A percentile compares a stretch with the other conserved stretches of the same genome.
These are phyloP conservation scores for Didymella exigua DNA, from an alignment of 2,329 filamentous ascomycete genomes.

Conservation along the genomic window DNA sequence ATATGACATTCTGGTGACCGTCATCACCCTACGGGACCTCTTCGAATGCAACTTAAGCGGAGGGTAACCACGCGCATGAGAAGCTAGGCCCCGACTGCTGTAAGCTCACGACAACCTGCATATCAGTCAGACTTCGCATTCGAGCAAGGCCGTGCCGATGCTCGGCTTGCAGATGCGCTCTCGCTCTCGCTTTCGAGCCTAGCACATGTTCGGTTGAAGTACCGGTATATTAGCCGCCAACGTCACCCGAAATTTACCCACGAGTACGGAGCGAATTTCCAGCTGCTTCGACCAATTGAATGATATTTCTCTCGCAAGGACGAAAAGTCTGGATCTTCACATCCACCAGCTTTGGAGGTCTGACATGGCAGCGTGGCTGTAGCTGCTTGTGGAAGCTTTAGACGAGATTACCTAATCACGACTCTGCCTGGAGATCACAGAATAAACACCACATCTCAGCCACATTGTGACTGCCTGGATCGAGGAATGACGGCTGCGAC, in stretches of 20 bases:
- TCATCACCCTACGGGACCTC: no score
- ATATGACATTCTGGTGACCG: no score
- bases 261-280: not conserved
- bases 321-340: not conserved
- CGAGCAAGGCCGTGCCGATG: not conserved
- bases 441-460: not conserved
- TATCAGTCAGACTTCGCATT: not conserved
- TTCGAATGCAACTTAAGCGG: no score
- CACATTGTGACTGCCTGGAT: not conserved
- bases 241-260: not conserved
- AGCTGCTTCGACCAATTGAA: not conserved
- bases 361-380: not conserved
- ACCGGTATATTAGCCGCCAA: not conserved
- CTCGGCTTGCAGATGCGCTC: not conserved
- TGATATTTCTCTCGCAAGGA: not conserved
- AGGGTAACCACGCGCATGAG: no score
- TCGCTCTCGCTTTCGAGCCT: not conserved
- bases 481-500: not conserved
- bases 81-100: no score
- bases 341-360: not conserved
- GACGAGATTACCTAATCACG: constrained; percentile 1
- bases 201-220: not conserved
- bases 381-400: not conserved
- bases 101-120: not conserved
- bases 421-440: not conserved